Conservation (phyloP, 2,329 filamentous ascomycete genomes). For the Metarhizium brunneum region DNA sequence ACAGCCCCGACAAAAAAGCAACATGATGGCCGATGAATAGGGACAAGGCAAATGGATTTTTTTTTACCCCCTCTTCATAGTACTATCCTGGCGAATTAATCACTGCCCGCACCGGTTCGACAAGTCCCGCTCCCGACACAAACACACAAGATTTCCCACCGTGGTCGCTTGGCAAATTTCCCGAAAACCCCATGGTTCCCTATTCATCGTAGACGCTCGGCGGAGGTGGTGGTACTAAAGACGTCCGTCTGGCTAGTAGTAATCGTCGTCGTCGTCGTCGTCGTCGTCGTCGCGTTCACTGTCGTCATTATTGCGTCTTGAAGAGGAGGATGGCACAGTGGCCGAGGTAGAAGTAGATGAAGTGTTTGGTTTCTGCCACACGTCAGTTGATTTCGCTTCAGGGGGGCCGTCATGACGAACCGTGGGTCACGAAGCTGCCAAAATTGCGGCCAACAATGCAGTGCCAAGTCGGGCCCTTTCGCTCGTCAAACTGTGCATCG, state of each 20-base stretch:
- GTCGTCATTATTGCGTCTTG: conserved; percentile 71
- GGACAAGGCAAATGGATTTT: no score
- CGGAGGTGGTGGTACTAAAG: not conserved
- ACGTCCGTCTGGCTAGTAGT: not conserved
- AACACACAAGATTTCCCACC: not conserved
- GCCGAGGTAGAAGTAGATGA: conserved; percentile 99
- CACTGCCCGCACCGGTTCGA: not conserved
- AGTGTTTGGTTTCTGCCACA: conserved; percentile 86
- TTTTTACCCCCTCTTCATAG: no score
- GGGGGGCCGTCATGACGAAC: conserved; percentile 39
- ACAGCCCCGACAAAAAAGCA: no score
- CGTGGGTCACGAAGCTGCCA: conserved; percentile 96
- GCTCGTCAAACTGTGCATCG: conserved; percentile 70
- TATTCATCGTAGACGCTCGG: not conserved
- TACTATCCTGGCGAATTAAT: no score
- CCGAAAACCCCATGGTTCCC: not conserved
- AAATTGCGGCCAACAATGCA: conserved; percentile 98
- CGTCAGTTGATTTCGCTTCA: not conserved
- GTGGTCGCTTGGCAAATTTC: not conserved
- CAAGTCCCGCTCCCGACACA: not conserved
- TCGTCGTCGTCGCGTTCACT: not conserved
- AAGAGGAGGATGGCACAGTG: conserved; percentile 97
- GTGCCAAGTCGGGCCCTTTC: conserved; percentile 98
- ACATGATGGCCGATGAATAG: no score
- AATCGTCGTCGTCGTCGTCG: not conserved